A percentile compares a stretch with the other conserved stretches of the same genome.
Conservation (phyloP, 108 stramenopile genomes). For the Pseudonitzschia pungens region DNA sequence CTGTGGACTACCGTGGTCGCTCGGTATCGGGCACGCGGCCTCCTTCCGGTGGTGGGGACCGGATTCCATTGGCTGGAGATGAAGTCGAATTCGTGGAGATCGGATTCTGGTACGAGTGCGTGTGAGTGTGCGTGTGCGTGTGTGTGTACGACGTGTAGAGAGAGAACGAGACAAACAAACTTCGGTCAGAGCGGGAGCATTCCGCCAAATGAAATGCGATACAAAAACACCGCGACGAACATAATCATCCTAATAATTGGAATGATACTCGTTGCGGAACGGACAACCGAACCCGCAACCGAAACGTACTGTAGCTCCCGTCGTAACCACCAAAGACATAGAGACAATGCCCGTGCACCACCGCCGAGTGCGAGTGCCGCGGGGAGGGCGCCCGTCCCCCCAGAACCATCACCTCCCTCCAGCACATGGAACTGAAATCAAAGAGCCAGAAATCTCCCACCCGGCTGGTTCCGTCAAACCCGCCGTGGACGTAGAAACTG, state of each 20-base stretch:
- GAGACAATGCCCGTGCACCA: constrained; percentile 78
- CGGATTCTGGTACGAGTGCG: constrained; percentile 38
- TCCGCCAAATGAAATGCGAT: no score
- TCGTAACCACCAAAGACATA: constrained; percentile 92
- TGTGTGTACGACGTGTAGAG: no score
- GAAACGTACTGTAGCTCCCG: constrained; percentile 81
- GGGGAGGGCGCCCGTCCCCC: constrained; percentile 71
- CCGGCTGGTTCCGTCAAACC: constrained; percentile 87
- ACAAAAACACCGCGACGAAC: no score
- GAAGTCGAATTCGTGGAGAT: constrained; percentile 91
- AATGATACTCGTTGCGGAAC: no score
- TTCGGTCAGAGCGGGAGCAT: not conserved
- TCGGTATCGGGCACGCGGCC: constrained; percentile 94
- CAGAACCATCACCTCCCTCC: constrained; percentile 69
- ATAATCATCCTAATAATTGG: no score
- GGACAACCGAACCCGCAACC: no score
- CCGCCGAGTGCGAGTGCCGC: constrained; percentile 94
- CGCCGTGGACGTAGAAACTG: constrained; percentile 89
- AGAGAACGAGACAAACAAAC: constrained; percentile 1
- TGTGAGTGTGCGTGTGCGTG: no score
- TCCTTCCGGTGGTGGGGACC: constrained; percentile 77
- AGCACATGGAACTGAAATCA: constrained; percentile 74
- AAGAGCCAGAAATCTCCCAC: constrained; percentile 91
- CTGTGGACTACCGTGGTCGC: constrained; percentile 85
- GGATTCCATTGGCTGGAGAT: constrained; percentile 60